Percentiles rank a stretch among this genome's conserved stretches.
phyloP scores from a whole-genome alignment of 352 stramenopile genomes.

The Phytophthora idaei region DNA sequence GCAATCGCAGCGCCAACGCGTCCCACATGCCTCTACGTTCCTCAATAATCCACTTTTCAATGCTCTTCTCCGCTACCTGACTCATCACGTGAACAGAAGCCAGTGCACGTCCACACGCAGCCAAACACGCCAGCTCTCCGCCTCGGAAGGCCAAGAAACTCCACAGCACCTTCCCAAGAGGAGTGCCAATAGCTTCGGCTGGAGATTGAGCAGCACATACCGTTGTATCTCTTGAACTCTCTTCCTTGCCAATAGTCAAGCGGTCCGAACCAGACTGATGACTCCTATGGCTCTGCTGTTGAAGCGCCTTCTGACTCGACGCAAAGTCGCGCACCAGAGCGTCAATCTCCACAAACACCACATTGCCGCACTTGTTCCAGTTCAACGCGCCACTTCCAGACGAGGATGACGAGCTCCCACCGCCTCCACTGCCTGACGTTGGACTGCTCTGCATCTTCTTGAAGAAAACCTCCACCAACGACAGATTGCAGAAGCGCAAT shows the following conservation, averaged over 20 bases:
- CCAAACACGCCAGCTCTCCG: constrained; percentile 77
- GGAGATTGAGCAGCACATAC: constrained; percentile 29
- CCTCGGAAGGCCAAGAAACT: constrained; percentile 82
- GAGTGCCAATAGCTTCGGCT: constrained; percentile 59
- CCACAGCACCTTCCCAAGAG: constrained; percentile 74
- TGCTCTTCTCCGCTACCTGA: constrained; percentile 78
- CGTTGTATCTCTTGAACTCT: constrained; percentile 8
- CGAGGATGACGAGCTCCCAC: constrained; percentile 23
- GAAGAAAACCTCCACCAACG: constrained; percentile 78
- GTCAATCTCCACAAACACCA: constrained; percentile 86
- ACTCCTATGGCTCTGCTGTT: constrained; percentile 26
- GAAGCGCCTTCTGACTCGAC: constrained; percentile 56
- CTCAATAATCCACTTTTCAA: constrained; percentile 88
- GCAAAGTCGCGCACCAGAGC: constrained; percentile 78
- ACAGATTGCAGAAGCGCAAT: constrained; percentile 80
- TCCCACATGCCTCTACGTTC: constrained; percentile 70
- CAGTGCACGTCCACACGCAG: constrained; percentile 72
- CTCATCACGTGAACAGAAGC: constrained; percentile 87
- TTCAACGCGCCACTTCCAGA: constrained; percentile 38
- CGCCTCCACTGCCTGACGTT: constrained; percentile 11
- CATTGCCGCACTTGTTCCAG: constrained; percentile 85
- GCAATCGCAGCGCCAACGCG: constrained; percentile 58
- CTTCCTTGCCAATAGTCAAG: constrained; percentile 23
- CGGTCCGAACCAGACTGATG: constrained; percentile 23
- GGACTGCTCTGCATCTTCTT: constrained; percentile 44